These are phyloP conservation scores for Lipomyces sp. DNA, from an alignment of 805 yeast species.

Conservation along the genomic window DNA sequence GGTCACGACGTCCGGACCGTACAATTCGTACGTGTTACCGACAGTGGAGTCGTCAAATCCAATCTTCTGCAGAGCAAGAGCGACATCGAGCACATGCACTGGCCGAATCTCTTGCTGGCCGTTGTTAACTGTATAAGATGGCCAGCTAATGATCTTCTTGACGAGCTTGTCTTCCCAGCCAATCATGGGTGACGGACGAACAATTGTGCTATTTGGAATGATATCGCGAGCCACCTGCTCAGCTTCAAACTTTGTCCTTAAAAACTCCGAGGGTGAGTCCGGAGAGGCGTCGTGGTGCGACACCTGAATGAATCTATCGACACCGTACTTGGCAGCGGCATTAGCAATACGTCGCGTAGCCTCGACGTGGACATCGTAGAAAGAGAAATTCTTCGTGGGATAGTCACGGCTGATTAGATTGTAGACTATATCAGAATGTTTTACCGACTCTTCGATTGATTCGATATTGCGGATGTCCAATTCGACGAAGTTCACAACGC, in stretches of 20 bases:
- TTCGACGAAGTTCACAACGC: constrained; percentile 83
- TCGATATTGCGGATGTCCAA: constrained; percentile 78
- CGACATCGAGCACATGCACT: constrained; percentile 77
- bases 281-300: constrained; percentile 78
- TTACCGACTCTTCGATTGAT: constrained; percentile 75
- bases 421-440: constrained; percentile 80
- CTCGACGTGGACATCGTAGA: constrained; percentile 83
- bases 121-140: constrained; percentile 69
- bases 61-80: constrained; percentile 74
- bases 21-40: constrained; percentile 75
- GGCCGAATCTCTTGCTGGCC: constrained; percentile 69
- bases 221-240: constrained; percentile 71
- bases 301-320: constrained; percentile 76
- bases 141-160: constrained; percentile 60
- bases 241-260: constrained; percentile 70
- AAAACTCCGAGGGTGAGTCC: constrained; percentile 68
- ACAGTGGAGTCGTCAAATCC: constrained; percentile 80
- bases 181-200: constrained; percentile 80
- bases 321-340: constrained; percentile 70
- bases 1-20: constrained; percentile 70
- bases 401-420: constrained; percentile 79
- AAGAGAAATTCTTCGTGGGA: constrained; percentile 69
- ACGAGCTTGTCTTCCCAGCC: constrained; percentile 76
- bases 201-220: constrained; percentile 78
- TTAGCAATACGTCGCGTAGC: constrained; percentile 76